phyloP scores from a whole-genome alignment of 140 eudicot genomes.

The Senecio squalidus region DNA sequence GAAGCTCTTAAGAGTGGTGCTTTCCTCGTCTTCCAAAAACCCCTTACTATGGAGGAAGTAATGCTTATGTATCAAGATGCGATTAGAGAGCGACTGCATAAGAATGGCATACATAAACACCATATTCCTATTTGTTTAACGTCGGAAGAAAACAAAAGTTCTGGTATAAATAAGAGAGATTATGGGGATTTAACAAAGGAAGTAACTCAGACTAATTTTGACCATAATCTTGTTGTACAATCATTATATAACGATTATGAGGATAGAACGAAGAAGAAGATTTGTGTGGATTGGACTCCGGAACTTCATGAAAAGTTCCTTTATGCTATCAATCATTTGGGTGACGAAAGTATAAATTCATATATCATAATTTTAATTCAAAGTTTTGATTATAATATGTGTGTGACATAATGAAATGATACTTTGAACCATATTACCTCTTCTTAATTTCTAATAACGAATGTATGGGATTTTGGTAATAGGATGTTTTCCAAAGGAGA shows the following conservation, averaged over 20 bases:
- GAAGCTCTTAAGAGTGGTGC: constrained; percentile 16
- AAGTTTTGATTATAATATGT: background rate
- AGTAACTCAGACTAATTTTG: background rate
- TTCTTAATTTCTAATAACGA: background rate
- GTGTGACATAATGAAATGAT: background rate
- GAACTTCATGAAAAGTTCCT: constrained; percentile 39
- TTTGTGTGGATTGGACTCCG: constrained; percentile 29
- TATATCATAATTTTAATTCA: background rate
- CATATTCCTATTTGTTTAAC: background rate
- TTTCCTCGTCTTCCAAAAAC: background rate
- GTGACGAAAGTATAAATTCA: constrained; percentile 37
- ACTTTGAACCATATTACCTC: background rate
- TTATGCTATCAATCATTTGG: constrained; percentile 28
- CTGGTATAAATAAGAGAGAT: background rate
- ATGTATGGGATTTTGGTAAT: background rate
- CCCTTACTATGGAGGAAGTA: background rate
- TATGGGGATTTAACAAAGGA: background rate
- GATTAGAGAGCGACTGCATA: background rate
- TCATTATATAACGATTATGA: background rate
- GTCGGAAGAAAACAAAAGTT: background rate
- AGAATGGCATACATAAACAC: background rate
- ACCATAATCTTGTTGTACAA: too few species aligned
- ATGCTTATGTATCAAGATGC: constrained; percentile 5
- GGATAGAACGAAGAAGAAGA: constrained; percentile 13
- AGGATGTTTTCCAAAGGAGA: constrained; percentile 40